These are phyloP conservation scores for Hanseniaspora valbyensis DNA, from an alignment of 805 yeast species.

Conservation along the genomic window DNA sequence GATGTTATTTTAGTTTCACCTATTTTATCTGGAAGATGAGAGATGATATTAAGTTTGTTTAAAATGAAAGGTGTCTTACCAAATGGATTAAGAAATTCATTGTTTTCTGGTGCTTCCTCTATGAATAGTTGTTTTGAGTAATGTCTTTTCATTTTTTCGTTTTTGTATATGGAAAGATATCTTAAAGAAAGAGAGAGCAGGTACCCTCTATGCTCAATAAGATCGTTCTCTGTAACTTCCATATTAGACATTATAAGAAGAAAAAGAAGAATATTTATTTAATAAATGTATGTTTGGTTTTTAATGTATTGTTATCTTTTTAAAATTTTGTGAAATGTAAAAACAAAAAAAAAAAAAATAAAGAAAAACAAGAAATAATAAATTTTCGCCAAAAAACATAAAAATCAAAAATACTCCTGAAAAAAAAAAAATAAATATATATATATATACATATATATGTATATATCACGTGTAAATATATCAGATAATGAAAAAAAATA, in stretches of 20 bases:
- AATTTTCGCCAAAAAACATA: too few species aligned
- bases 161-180: constrained; percentile 1
- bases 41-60: not conserved
- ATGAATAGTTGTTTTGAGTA: not conserved
- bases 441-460: too few species aligned
- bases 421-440: too few species aligned
- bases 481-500: too few species aligned
- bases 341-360: not conserved
- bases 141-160: not conserved
- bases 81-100: not conserved
- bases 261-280: not conserved
- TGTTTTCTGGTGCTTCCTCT: not conserved
- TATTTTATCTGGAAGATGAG: constrained; percentile 1
- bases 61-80: not conserved
- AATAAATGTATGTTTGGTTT: not conserved
- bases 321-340: not conserved
- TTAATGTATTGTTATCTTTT: not conserved
- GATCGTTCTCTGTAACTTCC: not conserved
- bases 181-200: constrained; percentile 2
- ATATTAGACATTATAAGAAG: not conserved
- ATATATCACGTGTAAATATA: too few species aligned
- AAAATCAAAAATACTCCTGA: too few species aligned
- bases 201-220: not conserved
- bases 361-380: not conserved
- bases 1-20: constrained; percentile 6